Base-by-base conservation (phyloP, 2,329 filamentous ascomycete genomes). In the Clonostachys solani region DNA sequence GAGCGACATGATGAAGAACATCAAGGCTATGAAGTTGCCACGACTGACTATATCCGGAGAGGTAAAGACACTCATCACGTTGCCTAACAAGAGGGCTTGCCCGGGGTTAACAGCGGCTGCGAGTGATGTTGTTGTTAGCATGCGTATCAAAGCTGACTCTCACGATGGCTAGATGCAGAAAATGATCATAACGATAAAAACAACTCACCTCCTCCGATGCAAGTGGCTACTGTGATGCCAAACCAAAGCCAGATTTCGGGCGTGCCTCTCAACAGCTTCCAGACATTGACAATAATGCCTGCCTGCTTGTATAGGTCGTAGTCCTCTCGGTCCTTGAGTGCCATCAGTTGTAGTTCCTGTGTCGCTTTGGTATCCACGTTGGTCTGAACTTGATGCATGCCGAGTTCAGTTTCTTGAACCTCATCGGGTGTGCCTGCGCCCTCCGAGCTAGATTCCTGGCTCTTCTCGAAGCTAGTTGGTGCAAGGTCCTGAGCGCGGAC, bases 1-100 rank as follows among this genome's bases (percentile, higher is more conserved):
- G 6, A 59, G 38, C 0, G 56, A 51, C 42, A 61, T 56, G 34
- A 60, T 52, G 13, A 63, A 56, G 44, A 59, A 61, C 58, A 63
- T 62, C 5, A 60, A 51, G 4, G 60, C 45, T 15, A 57, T 50
- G 53, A 75, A 75, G 50, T 76, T 69, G 4, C 68, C 72, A 6
- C 48, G 47, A 16, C 44, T 37, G 38, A 56, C 42, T 42, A 57
- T 50, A 19, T 51, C 34, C 3, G 35, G 17, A 9, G 50, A 44
- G n/a, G 51, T 47, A 43, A 66, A 66, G 5, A 58, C 54, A 1
- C 54, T 51, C 16, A 65, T 54, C 17, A 66, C 52, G 17, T 52
- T 53, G 10, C 57, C 60, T 44, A 66, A 56, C 0, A 68, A 42
- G n/a, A 66, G 40, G 6, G 64, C 61, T 41, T 65, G 62, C 2